Evolutionary conservation across 2,329 filamentous ascomycete genomes (phyloP).

Genomic region (Aspergillus ochraceoroseus): DNA sequence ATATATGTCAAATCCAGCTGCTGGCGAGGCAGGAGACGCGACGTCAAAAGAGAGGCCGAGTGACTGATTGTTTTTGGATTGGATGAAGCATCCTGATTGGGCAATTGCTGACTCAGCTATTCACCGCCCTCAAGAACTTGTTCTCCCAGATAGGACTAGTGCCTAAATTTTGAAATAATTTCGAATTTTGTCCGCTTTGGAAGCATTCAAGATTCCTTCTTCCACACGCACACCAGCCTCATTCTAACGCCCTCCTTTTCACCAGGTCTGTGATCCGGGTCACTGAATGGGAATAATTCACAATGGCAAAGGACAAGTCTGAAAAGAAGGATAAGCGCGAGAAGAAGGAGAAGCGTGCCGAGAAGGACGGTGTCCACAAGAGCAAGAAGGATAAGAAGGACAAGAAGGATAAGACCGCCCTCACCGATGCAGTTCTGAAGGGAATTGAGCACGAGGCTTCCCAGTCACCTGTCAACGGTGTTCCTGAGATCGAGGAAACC

Average conservation of each 20-base stretch:
- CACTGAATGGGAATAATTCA: constrained; percentile 21
- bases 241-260: constrained; percentile 11
- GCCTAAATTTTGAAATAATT: constrained; percentile 37
- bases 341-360: constrained; percentile 44
- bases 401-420: constrained; percentile 40
- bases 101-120: constrained; percentile 23
- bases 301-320: constrained; percentile 45
- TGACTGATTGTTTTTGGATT: constrained; percentile 23
- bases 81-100: constrained; percentile 16
- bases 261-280: constrained; percentile 11
- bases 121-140: constrained; percentile 22
- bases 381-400: constrained; percentile 47
- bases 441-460: constrained; percentile 31
- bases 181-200: constrained; percentile 25
- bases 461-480: constrained; percentile 22
- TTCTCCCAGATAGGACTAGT: constrained; percentile 28
- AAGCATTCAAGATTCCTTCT: constrained; percentile 19
- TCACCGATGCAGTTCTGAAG: constrained; percentile 38
- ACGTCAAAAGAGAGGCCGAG: too few species aligned
- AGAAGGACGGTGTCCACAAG: constrained; percentile 46
- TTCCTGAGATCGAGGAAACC: constrained; percentile 27
- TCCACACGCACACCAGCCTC: constrained; percentile 21
- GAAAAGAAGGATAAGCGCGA: constrained; percentile 47
- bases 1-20: background rate
- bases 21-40: background rate